phyloP scores from a whole-genome alignment of 148 eudicot species.

The Amaranthus cruentus region DNA sequence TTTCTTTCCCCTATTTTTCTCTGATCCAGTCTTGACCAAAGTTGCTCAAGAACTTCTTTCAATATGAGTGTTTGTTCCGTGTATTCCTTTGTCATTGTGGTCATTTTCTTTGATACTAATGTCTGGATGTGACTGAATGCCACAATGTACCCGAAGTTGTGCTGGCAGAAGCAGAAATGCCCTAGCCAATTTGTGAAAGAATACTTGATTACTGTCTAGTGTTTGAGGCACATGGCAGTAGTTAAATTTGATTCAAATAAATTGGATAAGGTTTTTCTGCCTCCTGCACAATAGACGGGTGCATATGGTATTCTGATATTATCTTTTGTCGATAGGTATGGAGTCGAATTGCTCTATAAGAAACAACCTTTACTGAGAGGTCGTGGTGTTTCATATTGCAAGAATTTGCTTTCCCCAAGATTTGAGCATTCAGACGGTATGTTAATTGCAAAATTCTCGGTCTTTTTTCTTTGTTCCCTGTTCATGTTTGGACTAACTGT shows the following conservation, averaged over 20 bases:
- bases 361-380: constrained; percentile 88
- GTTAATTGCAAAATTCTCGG: background rate
- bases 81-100: constrained; percentile 3
- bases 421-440: constrained; percentile 95
- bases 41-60: background rate
- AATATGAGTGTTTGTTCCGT: background rate
- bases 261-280: constrained; percentile 30
- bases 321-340: constrained; percentile 55
- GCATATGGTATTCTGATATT: constrained; percentile 38
- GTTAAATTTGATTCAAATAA: constrained; percentile 15
- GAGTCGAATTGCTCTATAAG: constrained; percentile 78
- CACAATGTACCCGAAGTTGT: constrained; percentile 35
- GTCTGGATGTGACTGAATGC: constrained; percentile 29
- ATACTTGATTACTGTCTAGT: constrained; percentile 23
- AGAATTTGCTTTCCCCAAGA: constrained; percentile 96
- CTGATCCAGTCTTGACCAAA: background rate
- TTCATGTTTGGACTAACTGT: constrained; percentile 20
- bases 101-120: constrained; percentile 20
- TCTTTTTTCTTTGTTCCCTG: background rate
- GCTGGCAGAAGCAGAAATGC: constrained; percentile 33
- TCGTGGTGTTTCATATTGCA: constrained; percentile 99
- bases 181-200: constrained; percentile 23
- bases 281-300: constrained; percentile 32
- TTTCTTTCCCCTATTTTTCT: background rate
- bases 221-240: constrained; percentile 12